A percentile compares a stretch with the other conserved stretches of the same genome.
These are phyloP conservation scores for Sanghuangporus baumii DNA, from an alignment of 1,284 basidiomycete species.

Conservation along the genomic window DNA sequence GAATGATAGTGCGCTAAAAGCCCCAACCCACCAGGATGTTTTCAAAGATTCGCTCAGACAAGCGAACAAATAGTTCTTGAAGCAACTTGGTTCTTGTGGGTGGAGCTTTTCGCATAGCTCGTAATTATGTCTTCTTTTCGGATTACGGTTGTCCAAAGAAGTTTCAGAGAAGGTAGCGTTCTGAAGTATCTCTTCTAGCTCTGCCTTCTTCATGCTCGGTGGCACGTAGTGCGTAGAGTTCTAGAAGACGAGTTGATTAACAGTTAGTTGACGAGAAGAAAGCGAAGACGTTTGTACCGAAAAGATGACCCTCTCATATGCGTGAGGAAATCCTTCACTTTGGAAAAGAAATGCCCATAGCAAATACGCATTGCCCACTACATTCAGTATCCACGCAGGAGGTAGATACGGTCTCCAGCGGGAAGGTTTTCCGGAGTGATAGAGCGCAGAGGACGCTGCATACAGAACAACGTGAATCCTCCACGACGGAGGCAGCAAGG, in stretches of 20 bases:
- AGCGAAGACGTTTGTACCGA: slow-evolving; percentile 6
- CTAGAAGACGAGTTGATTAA: not conserved
- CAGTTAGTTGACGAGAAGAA: not conserved
- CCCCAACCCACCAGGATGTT: slow-evolving; percentile 15
- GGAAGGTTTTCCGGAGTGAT: slow-evolving; percentile 3
- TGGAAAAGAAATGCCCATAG: slow-evolving; percentile 20
- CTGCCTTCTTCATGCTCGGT: not conserved
- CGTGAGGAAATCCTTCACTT: slow-evolving; percentile 14
- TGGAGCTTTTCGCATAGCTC: slow-evolving; percentile 15
- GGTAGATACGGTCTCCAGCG: slow-evolving; percentile 9
- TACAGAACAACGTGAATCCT: slow-evolving; percentile 15
- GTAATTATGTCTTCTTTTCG: not conserved
- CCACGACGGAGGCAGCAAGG: slow-evolving; percentile 13
- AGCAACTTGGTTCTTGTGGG: slow-evolving; percentile 16
- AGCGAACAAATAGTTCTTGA: slow-evolving; percentile 15
- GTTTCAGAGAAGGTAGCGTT: not conserved
- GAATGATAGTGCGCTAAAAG: slow-evolving; percentile 9
- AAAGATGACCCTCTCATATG: slow-evolving; percentile 17
- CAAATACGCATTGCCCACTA: slow-evolving; percentile 16
- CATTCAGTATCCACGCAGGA: slow-evolving; percentile 17
- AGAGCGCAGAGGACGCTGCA: slow-evolving; percentile 12
- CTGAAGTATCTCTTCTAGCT: slow-evolving; percentile 10
- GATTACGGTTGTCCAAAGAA: not conserved
- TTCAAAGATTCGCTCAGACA: slow-evolving; percentile 9
- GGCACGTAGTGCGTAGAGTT: slow-evolving; percentile 14